A percentile compares a stretch with the other conserved stretches of the same genome.
Evolutionary conservation across 2,329 filamentous ascomycete species (phyloP).

Genomic region (Fusarium musae): DNA sequence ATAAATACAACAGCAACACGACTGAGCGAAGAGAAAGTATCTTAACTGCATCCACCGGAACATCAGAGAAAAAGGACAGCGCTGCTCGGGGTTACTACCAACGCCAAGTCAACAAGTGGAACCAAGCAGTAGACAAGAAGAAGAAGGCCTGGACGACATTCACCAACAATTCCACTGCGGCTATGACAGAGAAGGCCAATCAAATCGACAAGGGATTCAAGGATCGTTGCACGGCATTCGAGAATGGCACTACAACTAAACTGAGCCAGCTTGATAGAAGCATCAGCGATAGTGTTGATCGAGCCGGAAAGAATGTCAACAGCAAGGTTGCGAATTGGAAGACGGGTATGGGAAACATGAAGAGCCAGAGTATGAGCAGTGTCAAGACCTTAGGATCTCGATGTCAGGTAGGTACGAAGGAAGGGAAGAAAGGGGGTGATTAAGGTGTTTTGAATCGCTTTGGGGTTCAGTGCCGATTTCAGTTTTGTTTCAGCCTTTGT

Average conservation of each 20-base stretch:
- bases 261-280: constrained; percentile 11
- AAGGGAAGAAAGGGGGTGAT: neutral
- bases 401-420: neutral
- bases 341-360: constrained; percentile 2
- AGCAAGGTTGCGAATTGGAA: constrained; percentile 3
- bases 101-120: constrained; percentile 12
- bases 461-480: neutral
- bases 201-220: constrained; percentile 13
- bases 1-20: neutral
- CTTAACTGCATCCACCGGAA: neutral
- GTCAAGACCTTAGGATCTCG: constrained; percentile 8
- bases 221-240: constrained; percentile 9
- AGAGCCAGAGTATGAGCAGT: constrained; percentile 8
- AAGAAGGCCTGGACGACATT: constrained; percentile 29
- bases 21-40: neutral
- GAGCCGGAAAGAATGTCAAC: constrained; percentile 6
- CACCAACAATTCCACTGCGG: constrained; percentile 11
- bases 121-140: constrained; percentile 27
- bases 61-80: neutral
- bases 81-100: neutral
- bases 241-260: constrained; percentile 3
- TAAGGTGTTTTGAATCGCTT: rapidly evolving
- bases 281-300: constrained; percentile 2
- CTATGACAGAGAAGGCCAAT: constrained; percentile 8
- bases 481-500: neutral